Evolutionary conservation across 495 filamentous ascomycete genomes (phyloP).

Genomic region (Talaromyces wortmannii): DNA sequence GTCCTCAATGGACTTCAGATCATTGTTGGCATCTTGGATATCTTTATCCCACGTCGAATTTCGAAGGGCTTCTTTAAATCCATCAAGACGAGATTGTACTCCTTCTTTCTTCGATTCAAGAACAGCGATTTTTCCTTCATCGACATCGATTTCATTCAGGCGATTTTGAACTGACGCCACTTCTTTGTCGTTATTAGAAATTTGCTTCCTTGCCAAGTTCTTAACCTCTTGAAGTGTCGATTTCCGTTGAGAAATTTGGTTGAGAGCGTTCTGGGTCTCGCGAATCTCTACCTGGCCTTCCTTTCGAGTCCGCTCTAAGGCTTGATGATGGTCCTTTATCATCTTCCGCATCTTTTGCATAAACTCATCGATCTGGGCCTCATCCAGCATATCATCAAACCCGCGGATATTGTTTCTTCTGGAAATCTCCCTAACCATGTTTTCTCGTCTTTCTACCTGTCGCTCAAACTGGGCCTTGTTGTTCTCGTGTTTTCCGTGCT

Average conservation of each 20-base stretch:
- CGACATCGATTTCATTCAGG: constrained; percentile 63
- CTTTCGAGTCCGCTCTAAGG: constrained; percentile 64
- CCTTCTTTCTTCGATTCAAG: constrained; percentile 69
- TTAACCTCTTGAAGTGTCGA: constrained; percentile 65
- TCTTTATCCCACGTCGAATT: constrained; percentile 60
- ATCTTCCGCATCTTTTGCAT: constrained; percentile 69
- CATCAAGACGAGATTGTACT: constrained; percentile 51
- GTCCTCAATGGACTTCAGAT: constrained; percentile 61
- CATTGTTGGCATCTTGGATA: constrained; percentile 52
- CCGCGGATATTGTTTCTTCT: constrained; percentile 76
- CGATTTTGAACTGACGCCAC: constrained; percentile 54
- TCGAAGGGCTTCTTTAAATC: constrained; percentile 53
- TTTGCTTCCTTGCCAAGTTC: constrained; percentile 58
- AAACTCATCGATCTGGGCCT: constrained; percentile 66
- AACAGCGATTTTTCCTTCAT: constrained; percentile 73
- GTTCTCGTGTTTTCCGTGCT: constrained; percentile 77
- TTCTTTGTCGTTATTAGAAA: constrained; percentile 62
- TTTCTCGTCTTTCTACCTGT: constrained; percentile 60
- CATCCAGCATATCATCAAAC: constrained; percentile 71
- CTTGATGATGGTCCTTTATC: constrained; percentile 67
- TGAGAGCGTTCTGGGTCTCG: constrained; percentile 57
- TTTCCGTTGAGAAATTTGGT: constrained; percentile 61
- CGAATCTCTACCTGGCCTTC: constrained; percentile 66
- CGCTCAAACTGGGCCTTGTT: constrained; percentile 81
- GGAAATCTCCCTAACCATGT: constrained; percentile 71